These are phyloP conservation scores for Carex myosuroides DNA, from an alignment of 176 grass and related monocot genomes.

Conservation along the genomic window DNA sequence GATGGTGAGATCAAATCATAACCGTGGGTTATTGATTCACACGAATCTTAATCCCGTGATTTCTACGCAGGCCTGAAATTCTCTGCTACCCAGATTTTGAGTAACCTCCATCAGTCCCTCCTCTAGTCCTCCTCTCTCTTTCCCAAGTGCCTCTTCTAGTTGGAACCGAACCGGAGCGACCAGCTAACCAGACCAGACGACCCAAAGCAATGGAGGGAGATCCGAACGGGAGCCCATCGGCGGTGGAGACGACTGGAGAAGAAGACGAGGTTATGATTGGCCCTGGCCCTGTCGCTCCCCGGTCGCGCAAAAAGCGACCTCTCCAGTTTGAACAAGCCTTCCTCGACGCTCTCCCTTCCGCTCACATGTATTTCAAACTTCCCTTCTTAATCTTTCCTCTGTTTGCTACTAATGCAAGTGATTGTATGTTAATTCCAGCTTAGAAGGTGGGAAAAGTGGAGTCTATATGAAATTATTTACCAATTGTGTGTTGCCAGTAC, in stretches of 20 bases:
- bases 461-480: not conserved
- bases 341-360: conserved; percentile 80
- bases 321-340: conserved; percentile 97
- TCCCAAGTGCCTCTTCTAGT: not conserved
- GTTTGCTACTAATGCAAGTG: not conserved
- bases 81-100: no score
- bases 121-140: not conserved
- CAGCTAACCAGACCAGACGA: not conserved
- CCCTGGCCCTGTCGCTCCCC: conserved; percentile 47
- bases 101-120: not conserved
- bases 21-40: no score
- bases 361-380: conserved; percentile 49
- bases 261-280: conserved; percentile 52
- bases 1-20: no score
- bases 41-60: no score
- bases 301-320: conserved; percentile 59
- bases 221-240: conserved; percentile 27
- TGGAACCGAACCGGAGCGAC: not conserved
- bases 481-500: conserved; percentile 13
- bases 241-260: conserved; percentile 18
- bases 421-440: not conserved
- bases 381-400: not conserved
- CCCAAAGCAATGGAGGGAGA: conserved; percentile 15
- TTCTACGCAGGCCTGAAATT: no score
- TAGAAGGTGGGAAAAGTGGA: conserved; percentile 7